phyloP scores from a whole-genome alignment of 2,329 filamentous ascomycete species.

The Epichloe gansuensis region DNA sequence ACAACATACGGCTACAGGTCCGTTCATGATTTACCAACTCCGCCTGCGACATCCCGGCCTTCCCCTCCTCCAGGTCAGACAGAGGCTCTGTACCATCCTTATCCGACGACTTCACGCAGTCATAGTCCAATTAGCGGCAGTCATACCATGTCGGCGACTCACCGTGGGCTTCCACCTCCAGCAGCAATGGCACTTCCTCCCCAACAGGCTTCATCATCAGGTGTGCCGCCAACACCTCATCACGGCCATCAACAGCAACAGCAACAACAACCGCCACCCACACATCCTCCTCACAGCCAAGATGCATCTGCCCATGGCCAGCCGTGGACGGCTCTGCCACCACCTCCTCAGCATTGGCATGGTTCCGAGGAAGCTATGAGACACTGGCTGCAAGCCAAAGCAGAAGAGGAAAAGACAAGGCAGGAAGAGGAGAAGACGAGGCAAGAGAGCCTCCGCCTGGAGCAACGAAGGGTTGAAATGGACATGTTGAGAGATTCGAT shows the following conservation, averaged over 20 bases:
- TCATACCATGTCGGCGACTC: constrained; percentile 54
- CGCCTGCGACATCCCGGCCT: constrained; percentile 40
- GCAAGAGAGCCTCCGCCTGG: constrained; percentile 52
- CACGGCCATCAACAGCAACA: constrained; percentile 12
- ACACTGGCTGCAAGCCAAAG: constrained; percentile 56
- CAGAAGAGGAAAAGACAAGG: constrained; percentile 58
- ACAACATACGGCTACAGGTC: constrained; percentile 45
- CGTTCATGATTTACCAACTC: constrained; percentile 49
- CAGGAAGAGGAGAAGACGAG: constrained; percentile 62
- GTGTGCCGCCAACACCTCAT: constrained; percentile 16
- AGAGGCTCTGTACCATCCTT: constrained; percentile 31
- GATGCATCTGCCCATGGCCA: constrained; percentile 19
- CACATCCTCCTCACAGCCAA: constrained; percentile 15
- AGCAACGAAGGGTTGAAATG: constrained; percentile 60
- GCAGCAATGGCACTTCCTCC: constrained; percentile 49
- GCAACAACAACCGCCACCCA: constrained; percentile 7
- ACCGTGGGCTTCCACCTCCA: constrained; percentile 57
- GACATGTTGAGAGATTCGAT: constrained; percentile 59
- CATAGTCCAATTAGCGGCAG: constrained; percentile 29
- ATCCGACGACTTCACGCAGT: constrained; percentile 27
- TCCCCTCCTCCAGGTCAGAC: constrained; percentile 40
- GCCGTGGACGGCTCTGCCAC: constrained; percentile 40
- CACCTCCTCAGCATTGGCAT: constrained; percentile 52
- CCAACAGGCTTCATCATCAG: constrained; percentile 24
- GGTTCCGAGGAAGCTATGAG: constrained; percentile 58